Evolutionary conservation across 495 filamentous ascomycete genomes (phyloP), one percentile per base, ranked within the genome.

Genomic region (Hyaloscypha hepaticicola): DNA sequence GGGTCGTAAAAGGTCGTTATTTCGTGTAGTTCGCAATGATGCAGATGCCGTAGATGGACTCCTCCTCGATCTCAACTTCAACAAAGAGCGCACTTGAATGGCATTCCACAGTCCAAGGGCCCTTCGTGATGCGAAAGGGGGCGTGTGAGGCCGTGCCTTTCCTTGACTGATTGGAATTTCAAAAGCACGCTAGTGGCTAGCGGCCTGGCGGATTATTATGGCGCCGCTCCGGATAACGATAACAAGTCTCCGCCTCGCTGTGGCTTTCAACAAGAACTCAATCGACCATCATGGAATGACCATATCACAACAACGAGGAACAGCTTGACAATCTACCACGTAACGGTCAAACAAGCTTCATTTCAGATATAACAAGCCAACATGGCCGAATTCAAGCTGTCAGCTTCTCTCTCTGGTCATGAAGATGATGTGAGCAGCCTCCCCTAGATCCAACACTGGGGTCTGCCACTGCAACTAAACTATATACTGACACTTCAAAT

Each of bases 351-450:
- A 45, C 16, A 45, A 16, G 6, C 25, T 2, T 28, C 21, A 19
- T 4, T 21, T 55, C 3, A 33, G 5, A 60, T 16, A 56, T 31
- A 45, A 6, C 25, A 33, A 21, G 26, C 31, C 38, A 68, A 58
- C 62, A 84, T 83, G 80, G 66, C 76, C 25, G 77, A 81, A 72
- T 96, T 87, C 82, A 93, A 90, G 81, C 86, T 96, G 69, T 90
- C 92, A 62, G 89, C 92, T 70, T 85, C 89, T 73, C 80, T 96
- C 53, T 81, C 85, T 72, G 91, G 86, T 71, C 92, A 96, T 69
- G 84, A 89, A 70, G 87, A 90, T 74, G 92, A 96, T 86, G 91
- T 94, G 83, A 81, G 87, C 73, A 26, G 26, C 58, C 50, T 55
- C 58, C 1, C 38, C 27, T 0, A 8, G 19, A 45, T 4, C 38